A percentile compares a stretch with the other conserved stretches of the same genome.
phyloP scores from a whole-genome alignment of 1,284 basidiomycete species.

The Ceratobasidium sp. region DNA sequence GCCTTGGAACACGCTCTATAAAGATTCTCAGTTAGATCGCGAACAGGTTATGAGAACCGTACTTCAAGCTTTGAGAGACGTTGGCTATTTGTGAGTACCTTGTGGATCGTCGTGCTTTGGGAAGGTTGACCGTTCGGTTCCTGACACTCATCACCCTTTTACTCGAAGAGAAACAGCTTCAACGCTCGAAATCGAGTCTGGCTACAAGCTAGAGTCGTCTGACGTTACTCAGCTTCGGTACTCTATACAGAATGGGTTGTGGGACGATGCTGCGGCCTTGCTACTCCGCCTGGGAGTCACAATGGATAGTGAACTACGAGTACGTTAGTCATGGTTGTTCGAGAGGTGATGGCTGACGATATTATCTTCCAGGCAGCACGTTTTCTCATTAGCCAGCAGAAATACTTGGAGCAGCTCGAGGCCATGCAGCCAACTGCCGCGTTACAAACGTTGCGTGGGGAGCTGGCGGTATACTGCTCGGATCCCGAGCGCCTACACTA shows the following conservation, averaged over 20 bases:
- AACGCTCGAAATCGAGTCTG: constrained; percentile 91
- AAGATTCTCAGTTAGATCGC: constrained; percentile 80
- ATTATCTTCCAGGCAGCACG: constrained; percentile 69
- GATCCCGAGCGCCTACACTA: constrained; percentile 83
- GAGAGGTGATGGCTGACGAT: constrained; percentile 42
- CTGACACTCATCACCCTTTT: constrained; percentile 34
- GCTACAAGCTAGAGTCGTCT: constrained; percentile 83
- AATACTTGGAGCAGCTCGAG: constrained; percentile 96
- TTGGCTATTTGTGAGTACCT: constrained; percentile 80
- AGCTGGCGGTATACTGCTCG: constrained; percentile 81
- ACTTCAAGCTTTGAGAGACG: constrained; percentile 89
- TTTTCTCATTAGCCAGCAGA: constrained; percentile 92
- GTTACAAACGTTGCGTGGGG: constrained; percentile 84
- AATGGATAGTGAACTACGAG: constrained; percentile 73
- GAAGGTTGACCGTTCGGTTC: not conserved
- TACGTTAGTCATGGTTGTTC: constrained; percentile 53
- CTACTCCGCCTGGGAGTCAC: constrained; percentile 74
- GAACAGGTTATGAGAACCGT: constrained; percentile 93
- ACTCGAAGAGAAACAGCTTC: constrained; percentile 81
- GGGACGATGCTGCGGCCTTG: constrained; percentile 82
- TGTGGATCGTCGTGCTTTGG: not conserved
- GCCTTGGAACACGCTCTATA: constrained; percentile 75
- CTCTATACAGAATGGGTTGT: constrained; percentile 84
- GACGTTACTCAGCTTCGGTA: constrained; percentile 84
- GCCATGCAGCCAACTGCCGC: constrained; percentile 83